Base-by-base conservation (phyloP, 169 alveolate genomes). In the Babesia sp. region DNA sequence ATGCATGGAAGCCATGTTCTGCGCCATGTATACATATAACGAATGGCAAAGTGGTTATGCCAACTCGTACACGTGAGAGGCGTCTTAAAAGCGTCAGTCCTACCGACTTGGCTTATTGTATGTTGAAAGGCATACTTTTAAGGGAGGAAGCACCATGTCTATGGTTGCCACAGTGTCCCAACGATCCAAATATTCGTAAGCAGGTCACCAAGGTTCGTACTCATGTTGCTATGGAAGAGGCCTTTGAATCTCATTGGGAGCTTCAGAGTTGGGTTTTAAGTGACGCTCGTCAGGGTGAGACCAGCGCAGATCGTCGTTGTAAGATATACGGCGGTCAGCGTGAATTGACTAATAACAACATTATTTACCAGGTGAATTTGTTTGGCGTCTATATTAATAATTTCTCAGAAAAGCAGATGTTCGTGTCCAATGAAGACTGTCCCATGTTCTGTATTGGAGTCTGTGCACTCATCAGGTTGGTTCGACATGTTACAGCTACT, bases 101-200 rank as follows among this genome's bases (percentile, higher is more conserved):
- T 20, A 11, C 22, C 2, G 48, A 36, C 0, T 22, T 18, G 8
- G 71, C 11, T 0, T 0, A 36, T 6, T 61, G 61, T 26, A 0
- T 26, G 36, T 0, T 0, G 24, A 63, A 46, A 57, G 58, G 63
- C 29, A 41, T 46, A 0, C 29, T 28, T 14, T 53, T 45, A 6
- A 7, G 5, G 29, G 71, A 74, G 37, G 24, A 45, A 12, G 71
- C n/a, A 0, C 34, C 24, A 3, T 72, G 83, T 51, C 73, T 72
- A 11, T 64, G 79, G 83, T 64, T 72, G 24, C 83, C 83, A 14
- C 83, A 72, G 42, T 72, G 83, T 50, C 73, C 72, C 14, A 53
- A 48, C 53, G 74, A 58, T 46, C 31, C 29, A 11, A 22, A 20
- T 29, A 72, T 53, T 18, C 50, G 36, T 0, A 11, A 64, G 29